Conservation (phyloP, 257 asterid species). For the Echites panduratus region DNA sequence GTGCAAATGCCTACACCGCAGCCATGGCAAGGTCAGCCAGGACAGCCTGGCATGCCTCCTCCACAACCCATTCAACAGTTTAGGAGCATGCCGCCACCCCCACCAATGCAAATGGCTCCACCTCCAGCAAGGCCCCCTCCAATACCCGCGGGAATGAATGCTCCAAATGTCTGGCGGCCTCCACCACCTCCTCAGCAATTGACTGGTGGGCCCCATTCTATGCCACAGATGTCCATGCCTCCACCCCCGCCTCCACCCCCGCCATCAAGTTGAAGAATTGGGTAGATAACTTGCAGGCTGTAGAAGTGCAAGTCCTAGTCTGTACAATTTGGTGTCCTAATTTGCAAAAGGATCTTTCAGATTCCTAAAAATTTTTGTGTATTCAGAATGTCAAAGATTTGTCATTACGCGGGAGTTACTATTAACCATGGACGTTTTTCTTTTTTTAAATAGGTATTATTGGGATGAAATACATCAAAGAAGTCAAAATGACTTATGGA, state of each 20-base stretch:
- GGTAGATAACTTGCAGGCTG: neutral
- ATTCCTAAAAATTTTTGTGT: neutral
- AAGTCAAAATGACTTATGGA: too few relatives aligned
- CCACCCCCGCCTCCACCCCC: constrained; percentile 52
- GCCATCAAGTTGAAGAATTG: constrained; percentile 6
- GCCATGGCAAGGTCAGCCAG: constrained; percentile 69
- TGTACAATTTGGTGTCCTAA: neutral
- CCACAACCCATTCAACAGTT: constrained; percentile 67
- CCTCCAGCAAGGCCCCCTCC: constrained; percentile 64
- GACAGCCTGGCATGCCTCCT: constrained; percentile 42
- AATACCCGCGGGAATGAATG: constrained; percentile 55
- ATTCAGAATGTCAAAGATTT: neutral
- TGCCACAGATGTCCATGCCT: constrained; percentile 56
- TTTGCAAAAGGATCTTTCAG: neutral
- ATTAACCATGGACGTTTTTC: neutral
- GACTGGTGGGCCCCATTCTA: constrained; percentile 34
- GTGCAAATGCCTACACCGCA: constrained; percentile 57
- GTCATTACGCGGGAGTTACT: neutral
- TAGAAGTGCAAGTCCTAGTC: neutral
- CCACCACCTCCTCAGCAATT: constrained; percentile 84
- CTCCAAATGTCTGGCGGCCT: constrained; percentile 68
- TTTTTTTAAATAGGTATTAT: too few relatives aligned
- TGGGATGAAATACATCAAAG: too few relatives aligned
- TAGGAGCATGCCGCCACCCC: constrained; percentile 75
- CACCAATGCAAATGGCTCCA: constrained; percentile 54